Percentiles rank a stretch among this genome's conserved stretches.
These are phyloP conservation scores for Alternaria dauci DNA, from an alignment of 2,329 filamentous ascomycete species.

Conservation along the genomic window DNA sequence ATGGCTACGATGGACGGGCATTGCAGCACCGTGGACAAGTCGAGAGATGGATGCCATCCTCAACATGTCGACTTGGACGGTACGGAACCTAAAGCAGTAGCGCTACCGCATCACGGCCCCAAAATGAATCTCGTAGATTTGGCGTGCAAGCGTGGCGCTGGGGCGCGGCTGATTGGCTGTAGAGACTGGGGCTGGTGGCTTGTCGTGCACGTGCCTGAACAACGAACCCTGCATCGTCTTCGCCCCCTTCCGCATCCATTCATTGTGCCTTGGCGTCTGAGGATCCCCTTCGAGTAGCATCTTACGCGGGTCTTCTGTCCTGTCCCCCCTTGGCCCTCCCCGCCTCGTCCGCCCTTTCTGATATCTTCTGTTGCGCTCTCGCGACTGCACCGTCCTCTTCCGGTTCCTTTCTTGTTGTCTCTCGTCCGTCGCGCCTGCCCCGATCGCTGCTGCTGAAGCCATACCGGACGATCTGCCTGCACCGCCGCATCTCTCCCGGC, in stretches of 20 bases:
- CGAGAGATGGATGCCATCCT: background rate
- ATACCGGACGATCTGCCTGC: slow-evolving; percentile 9
- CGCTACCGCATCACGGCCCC: slow-evolving; percentile 10
- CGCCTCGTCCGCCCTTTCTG: background rate
- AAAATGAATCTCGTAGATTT: slow-evolving; percentile 15
- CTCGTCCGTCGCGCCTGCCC: slow-evolving; percentile 5
- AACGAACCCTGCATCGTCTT: slow-evolving; percentile 13
- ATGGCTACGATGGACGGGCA: background rate
- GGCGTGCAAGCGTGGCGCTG: slow-evolving; percentile 9
- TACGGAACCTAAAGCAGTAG: slow-evolving; percentile 13
- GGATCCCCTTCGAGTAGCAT: slow-evolving; percentile 15
- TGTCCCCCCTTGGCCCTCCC: slow-evolving; percentile 10
- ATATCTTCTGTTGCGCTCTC: slow-evolving; percentile 1
- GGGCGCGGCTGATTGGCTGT: slow-evolving; percentile 9
- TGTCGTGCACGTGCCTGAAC: slow-evolving; percentile 1
- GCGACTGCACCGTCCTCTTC: background rate
- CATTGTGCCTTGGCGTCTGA: slow-evolving; percentile 13
- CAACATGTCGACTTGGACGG: background rate
- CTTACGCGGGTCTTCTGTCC: background rate
- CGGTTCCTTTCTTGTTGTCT: background rate
- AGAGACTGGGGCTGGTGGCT: slow-evolving; percentile 10
- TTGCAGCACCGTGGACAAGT: background rate
- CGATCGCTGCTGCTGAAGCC: background rate
- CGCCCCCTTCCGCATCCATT: slow-evolving; percentile 14
- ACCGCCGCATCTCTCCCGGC: slow-evolving; percentile 16